These are phyloP conservation scores for Starmera caribaea DNA, from an alignment of 805 yeast genomes.

Conservation along the genomic window DNA sequence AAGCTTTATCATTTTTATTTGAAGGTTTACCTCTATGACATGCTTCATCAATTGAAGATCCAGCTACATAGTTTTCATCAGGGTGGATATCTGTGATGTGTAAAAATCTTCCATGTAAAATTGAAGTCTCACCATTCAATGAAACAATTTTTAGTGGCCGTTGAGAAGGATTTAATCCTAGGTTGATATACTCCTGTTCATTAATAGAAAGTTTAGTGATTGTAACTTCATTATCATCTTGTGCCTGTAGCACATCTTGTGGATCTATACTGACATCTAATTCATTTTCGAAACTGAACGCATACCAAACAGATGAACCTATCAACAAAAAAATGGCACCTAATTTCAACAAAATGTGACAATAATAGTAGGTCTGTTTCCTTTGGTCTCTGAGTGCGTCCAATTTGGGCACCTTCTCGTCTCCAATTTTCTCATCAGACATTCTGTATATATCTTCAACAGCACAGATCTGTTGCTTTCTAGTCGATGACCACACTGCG, in stretches of 20 bases:
- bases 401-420: no score
- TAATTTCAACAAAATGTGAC: no score
- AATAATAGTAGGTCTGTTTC: no score
- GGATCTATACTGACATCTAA: no score
- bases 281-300: no score
- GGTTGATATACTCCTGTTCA: conserved; percentile 19
- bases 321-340: no score
- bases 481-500: no score
- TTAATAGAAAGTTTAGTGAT: conserved; percentile 11
- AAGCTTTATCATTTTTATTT: conserved; percentile 36
- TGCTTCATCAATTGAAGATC: conserved; percentile 33
- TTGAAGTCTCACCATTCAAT: conserved; percentile 3
- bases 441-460: no score
- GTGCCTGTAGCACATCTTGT: not conserved
- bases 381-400: no score
- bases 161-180: conserved; percentile 30
- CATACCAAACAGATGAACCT: no score
- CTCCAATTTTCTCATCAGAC: no score
- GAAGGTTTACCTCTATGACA: conserved; percentile 45
- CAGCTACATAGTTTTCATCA: conserved; percentile 53
- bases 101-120: conserved; percentile 62
- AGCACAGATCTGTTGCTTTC: no score
- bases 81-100: conserved; percentile 87
- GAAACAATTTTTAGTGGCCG: conserved; percentile 24
- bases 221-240: not conserved